Evolutionary conservation across 257 asterid species (phyloP).

Genomic region (Solanum appendiculatum): DNA sequence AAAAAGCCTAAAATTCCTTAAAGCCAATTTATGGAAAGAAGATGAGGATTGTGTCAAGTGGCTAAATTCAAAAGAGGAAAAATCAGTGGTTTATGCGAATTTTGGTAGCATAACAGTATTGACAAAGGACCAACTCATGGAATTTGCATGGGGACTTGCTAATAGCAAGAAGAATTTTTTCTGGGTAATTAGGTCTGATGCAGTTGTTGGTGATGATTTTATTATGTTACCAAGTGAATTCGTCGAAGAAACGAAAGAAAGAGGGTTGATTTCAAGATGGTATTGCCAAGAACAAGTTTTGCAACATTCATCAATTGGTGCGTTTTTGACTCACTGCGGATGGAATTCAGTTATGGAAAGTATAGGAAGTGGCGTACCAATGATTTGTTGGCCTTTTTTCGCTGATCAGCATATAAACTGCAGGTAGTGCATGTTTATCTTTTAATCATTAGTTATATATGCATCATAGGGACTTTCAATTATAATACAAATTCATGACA

Average conservation of each 20-base stretch:
- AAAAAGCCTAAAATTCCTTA: background rate
- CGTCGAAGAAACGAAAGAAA: constrained; percentile 5
- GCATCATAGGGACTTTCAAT: background rate
- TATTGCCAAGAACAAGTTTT: constrained; percentile 33
- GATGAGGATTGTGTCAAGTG: constrained; percentile 26
- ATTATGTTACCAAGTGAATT: constrained; percentile 9
- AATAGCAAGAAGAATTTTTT: constrained; percentile 23
- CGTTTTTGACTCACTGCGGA: constrained; percentile 36
- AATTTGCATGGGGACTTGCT: constrained; percentile 36
- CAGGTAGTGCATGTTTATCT: constrained; percentile 5
- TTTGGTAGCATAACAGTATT: constrained; percentile 33
- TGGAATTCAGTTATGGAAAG: constrained; percentile 39
- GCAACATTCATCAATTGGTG: constrained; percentile 22
- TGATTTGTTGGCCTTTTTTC: constrained; percentile 41
- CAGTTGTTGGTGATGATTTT: constrained; percentile 8
- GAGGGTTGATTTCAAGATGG: constrained; percentile 25
- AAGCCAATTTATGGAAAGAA: constrained; percentile 26
- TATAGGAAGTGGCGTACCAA: constrained; percentile 24
- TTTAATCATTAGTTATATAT: background rate
- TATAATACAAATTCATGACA: background rate
- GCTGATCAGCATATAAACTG: constrained; percentile 37
- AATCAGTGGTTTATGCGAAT: constrained; percentile 32
- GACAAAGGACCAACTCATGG: constrained; percentile 8
- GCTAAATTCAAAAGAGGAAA: constrained; percentile 15
- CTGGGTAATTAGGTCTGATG: constrained; percentile 33